Percentiles rank a stretch among this genome's conserved stretches.
phyloP scores from a whole-genome alignment of 1,284 basidiomycete genomes.

The Cutaneotrichosporon arboriforme region DNA sequence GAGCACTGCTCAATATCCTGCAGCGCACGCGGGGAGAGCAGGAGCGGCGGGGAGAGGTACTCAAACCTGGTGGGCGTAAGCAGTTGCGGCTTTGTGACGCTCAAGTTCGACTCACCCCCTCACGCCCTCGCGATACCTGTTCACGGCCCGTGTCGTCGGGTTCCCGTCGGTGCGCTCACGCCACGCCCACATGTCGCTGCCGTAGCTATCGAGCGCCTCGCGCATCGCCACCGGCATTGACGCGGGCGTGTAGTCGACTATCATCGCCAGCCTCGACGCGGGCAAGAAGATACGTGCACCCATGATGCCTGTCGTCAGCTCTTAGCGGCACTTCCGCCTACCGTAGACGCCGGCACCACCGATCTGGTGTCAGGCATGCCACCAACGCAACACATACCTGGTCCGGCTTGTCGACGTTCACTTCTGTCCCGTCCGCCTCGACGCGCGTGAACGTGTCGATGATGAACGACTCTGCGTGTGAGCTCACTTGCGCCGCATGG shows the following conservation, averaged over 20 bases:
- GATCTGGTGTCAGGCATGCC: conserved; percentile 24
- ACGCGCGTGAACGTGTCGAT: conserved; percentile 42
- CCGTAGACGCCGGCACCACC: conserved; percentile 46
- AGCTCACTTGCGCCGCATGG: not conserved
- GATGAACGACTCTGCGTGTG: conserved; percentile 36
- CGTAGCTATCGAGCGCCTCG: conserved; percentile 25
- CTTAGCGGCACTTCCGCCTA: conserved; percentile 10
- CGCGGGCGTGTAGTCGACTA: conserved; percentile 34
- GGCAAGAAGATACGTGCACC: conserved; percentile 42
- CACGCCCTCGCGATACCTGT: conserved; percentile 33
- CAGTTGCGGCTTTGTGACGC: not conserved
- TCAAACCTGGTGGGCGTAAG: conserved; percentile 33
- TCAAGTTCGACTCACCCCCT: conserved; percentile 26
- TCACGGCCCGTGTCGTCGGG: conserved; percentile 34
- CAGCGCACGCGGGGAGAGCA: conserved; percentile 25
- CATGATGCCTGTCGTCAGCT: conserved; percentile 29
- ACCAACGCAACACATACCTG: conserved; percentile 23
- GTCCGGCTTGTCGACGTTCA: conserved; percentile 28
- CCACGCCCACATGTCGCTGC: conserved; percentile 39
- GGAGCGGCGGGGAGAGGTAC: conserved; percentile 28
- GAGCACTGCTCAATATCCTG: conserved; percentile 13
- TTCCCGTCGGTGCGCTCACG: conserved; percentile 30
- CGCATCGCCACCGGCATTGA: conserved; percentile 27
- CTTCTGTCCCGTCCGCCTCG: conserved; percentile 31
- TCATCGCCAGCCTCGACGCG: conserved; percentile 32